Conservation (phyloP, 1,284 basidiomycete species). For the Austroboletus novae-zelandiae region DNA sequence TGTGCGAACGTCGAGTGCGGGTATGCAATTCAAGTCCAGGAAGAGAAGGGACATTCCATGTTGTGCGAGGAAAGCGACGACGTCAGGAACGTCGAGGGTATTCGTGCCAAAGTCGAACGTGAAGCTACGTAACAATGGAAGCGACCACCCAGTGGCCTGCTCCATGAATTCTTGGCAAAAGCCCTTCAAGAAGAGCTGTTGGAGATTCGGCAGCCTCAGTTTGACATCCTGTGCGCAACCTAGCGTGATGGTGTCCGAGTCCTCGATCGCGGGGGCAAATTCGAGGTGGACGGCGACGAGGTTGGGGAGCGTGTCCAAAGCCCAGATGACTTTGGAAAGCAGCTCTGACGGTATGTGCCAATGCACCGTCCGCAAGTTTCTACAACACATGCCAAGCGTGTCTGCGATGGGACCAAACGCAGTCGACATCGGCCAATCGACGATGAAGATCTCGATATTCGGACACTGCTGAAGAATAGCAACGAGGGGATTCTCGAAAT, state of each 20-base stretch:
- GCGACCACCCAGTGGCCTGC: conserved; percentile 59
- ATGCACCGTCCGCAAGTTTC: conserved; percentile 53
- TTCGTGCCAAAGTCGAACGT: conserved; percentile 50
- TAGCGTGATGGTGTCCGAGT: conserved; percentile 38
- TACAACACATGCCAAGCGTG: conserved; percentile 50
- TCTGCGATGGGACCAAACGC: conserved; percentile 62
- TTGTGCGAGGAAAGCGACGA: conserved; percentile 51
- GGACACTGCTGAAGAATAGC: conserved; percentile 60
- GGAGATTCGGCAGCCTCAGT: conserved; percentile 53
- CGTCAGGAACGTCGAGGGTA: conserved; percentile 54
- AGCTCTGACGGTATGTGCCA: conserved; percentile 54
- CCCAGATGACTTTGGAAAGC: conserved; percentile 64
- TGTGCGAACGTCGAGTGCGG: conserved; percentile 49
- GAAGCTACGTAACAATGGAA: conserved; percentile 56
- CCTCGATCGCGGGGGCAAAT: conserved; percentile 36
- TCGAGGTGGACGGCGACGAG: conserved; percentile 55
- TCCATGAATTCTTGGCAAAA: conserved; percentile 63
- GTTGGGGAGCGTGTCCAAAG: conserved; percentile 54
- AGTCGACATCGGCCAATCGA: conserved; percentile 56
- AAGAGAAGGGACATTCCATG: conserved; percentile 57
- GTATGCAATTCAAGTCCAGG: conserved; percentile 62
- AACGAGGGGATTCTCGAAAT: conserved; percentile 37
- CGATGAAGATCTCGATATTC: conserved; percentile 66
- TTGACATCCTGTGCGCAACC: conserved; percentile 57
- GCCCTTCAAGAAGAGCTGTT: conserved; percentile 60